A percentile compares a stretch with the other conserved stretches of the same genome.
These are phyloP conservation scores for Vachellia collinsii DNA, from an alignment of 306 rosid species.

Conservation along the genomic window DNA sequence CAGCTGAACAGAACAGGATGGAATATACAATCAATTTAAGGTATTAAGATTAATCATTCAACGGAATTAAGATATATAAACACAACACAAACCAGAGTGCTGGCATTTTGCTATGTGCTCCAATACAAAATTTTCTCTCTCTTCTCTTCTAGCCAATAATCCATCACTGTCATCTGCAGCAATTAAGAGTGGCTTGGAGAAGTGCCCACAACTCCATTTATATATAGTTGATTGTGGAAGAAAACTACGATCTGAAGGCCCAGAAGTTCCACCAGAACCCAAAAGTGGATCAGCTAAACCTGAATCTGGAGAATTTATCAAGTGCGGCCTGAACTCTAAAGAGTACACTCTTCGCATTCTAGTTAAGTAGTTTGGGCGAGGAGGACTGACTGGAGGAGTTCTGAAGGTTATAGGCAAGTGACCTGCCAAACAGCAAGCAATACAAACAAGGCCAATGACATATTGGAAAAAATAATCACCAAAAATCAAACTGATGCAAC, in stretches of 20 bases:
- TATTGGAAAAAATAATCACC: conserved; percentile 17
- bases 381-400: conserved; percentile 99
- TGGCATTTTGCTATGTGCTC: conserved; percentile 95
- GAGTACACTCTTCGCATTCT: conserved; percentile 96
- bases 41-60: conserved; percentile 5
- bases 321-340: conserved; percentile 91
- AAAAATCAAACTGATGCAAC: conserved; percentile 4
- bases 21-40: conserved; percentile 19
- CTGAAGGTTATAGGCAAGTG: conserved; percentile 86
- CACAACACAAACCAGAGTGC: conserved; percentile 72
- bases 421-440: conserved; percentile 58
- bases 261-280: conserved; percentile 68
- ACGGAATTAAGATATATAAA: background rate
- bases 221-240: conserved; percentile 95
- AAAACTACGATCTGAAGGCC: conserved; percentile 77
- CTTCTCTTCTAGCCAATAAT: conserved; percentile 78
- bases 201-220: conserved; percentile 97
- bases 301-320: conserved; percentile 83
- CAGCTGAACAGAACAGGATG: conserved; percentile 63
- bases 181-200: conserved; percentile 88
- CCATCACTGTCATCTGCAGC: conserved; percentile 79
- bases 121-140: conserved; percentile 81
- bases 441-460: conserved; percentile 17
- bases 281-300: conserved; percentile 97
- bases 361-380: conserved; percentile 77